A percentile compares a stretch with the other conserved stretches of the same genome.
Evolutionary conservation across 305 asterid genomes (phyloP).

Genomic region (Stenogyne calaminthoides): DNA sequence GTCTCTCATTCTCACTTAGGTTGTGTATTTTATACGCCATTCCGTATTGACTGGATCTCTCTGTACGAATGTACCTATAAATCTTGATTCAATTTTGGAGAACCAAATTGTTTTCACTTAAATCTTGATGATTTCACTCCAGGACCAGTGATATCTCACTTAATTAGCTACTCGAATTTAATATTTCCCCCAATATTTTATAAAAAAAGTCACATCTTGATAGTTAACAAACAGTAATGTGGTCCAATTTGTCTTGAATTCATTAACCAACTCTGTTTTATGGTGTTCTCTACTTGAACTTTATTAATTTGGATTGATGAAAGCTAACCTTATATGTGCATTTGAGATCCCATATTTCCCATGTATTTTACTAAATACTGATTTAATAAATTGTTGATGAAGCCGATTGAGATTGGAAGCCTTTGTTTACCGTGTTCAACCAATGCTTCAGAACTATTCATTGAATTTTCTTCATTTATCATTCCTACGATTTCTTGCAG

Average conservation of each 20-base stretch:
- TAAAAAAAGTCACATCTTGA: background rate
- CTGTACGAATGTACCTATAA: background rate
- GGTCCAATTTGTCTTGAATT: constrained; percentile 4
- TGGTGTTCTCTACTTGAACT: background rate
- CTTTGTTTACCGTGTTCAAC: background rate
- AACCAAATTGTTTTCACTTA: constrained; percentile 1
- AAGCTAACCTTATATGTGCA: background rate
- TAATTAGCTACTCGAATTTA: background rate
- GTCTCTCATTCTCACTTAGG: background rate
- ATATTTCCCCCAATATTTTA: background rate
- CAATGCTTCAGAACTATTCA: background rate
- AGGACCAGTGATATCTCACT: background rate
- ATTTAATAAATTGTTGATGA: constrained; percentile 16
- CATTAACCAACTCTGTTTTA: background rate
- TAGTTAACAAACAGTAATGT: background rate
- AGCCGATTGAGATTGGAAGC: background rate
- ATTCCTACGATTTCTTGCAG: background rate
- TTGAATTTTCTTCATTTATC: background rate
- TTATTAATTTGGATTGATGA: background rate
- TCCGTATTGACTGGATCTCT: background rate
- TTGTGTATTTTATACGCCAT: background rate
- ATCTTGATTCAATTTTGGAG: background rate
- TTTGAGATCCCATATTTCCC: background rate
- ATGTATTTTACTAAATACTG: background rate
- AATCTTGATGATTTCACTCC: background rate